These are phyloP conservation scores for Phaeophleospora eucalypticola DNA, from an alignment of 2,329 filamentous ascomycete species.

Conservation along the genomic window DNA sequence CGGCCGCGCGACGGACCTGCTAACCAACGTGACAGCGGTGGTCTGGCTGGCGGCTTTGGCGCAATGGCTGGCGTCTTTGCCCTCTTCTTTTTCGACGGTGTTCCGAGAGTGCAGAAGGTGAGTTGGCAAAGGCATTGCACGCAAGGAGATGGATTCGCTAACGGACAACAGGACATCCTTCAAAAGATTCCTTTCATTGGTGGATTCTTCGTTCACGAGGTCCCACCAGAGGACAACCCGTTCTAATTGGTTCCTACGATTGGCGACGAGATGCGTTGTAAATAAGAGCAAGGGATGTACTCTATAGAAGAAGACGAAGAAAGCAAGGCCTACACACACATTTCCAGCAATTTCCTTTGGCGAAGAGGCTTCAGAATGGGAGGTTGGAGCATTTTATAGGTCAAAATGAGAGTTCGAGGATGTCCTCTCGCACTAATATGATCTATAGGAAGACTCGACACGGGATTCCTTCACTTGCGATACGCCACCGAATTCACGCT, in stretches of 20 bases:
- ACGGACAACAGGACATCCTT: conserved; percentile 33
- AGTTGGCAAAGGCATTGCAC: neutral
- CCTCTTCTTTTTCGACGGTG: conserved; percentile 62
- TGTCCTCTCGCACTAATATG: no score
- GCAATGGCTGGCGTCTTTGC: conserved; percentile 56
- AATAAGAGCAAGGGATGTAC: conserved; percentile 21
- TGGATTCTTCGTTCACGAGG: conserved; percentile 53
- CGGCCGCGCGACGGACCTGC: neutral
- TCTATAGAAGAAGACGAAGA: conserved; percentile 11
- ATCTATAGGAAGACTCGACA: no score
- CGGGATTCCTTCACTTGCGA: no score
- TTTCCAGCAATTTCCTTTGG: no score
- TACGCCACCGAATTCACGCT: neutral
- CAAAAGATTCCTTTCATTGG: conserved; percentile 57
- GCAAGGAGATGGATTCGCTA: neutral
- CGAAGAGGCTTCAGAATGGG: no score
- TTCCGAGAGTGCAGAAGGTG: conserved; percentile 38
- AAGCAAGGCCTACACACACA: neutral
- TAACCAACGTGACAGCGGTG: conserved; percentile 38
- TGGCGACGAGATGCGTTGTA: conserved; percentile 8
- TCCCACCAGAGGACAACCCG: conserved; percentile 62
- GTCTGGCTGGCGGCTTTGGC: conserved; percentile 53
- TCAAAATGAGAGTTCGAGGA: no score
- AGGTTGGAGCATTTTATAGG: no score
- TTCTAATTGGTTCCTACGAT: conserved; percentile 36